phyloP scores from a whole-genome alignment of 352 stramenopile species.

The Phytophthora podocarpi region DNA sequence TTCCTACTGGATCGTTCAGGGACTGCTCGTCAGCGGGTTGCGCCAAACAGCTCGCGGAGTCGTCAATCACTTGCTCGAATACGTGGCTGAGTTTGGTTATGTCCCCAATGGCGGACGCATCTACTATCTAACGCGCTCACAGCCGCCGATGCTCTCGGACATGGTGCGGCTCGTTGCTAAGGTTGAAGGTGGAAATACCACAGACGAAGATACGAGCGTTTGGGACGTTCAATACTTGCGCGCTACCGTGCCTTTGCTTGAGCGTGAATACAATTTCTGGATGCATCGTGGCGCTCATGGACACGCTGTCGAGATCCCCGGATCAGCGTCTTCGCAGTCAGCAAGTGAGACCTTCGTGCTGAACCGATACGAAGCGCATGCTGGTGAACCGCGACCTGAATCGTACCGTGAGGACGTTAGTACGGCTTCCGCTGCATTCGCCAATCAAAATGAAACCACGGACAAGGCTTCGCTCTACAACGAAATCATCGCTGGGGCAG shows the following conservation, averaged over 20 bases:
- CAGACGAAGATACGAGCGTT: slow-evolving; percentile 30
- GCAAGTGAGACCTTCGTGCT: slow-evolving; percentile 44
- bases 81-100: slow-evolving; percentile 85
- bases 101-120: slow-evolving; percentile 90
- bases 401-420: slow-evolving; percentile 84
- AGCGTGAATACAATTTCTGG: slow-evolving; percentile 86
- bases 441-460: not conserved
- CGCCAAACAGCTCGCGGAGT: slow-evolving; percentile 70
- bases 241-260: slow-evolving; percentile 56
- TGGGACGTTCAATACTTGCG: slow-evolving; percentile 58
- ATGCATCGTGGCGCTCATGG: slow-evolving; percentile 64
- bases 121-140: slow-evolving; percentile 91
- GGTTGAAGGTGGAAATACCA: not conserved
- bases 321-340: slow-evolving; percentile 3
- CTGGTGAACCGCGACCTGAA: slow-evolving; percentile 75
- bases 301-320: slow-evolving; percentile 55
- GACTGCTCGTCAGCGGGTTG: slow-evolving; percentile 83
- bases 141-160: slow-evolving; percentile 91
- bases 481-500: slow-evolving; percentile 76
- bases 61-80: slow-evolving; percentile 88
- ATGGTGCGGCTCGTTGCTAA: slow-evolving; percentile 73
- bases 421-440: slow-evolving; percentile 18
- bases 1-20: slow-evolving; percentile 92
- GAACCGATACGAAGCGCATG: slow-evolving; percentile 75
- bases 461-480: slow-evolving; percentile 63